These are phyloP conservation scores for Allantophomopsis cytisporea DNA, from an alignment of 2,329 filamentous ascomycete genomes.

Conservation along the genomic window DNA sequence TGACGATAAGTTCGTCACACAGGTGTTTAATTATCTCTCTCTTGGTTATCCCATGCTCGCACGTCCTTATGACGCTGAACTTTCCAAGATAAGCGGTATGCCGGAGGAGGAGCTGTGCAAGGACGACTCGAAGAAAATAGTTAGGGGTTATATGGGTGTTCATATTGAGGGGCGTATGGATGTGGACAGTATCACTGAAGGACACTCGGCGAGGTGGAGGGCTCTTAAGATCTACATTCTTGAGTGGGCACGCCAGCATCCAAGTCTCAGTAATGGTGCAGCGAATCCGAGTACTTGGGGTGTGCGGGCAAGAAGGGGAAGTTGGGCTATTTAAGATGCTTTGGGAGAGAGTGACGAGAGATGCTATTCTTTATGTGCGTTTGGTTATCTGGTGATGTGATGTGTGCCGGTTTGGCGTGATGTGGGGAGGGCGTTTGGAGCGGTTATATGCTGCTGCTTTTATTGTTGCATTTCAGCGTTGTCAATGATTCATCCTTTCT, in stretches of 20 bases:
- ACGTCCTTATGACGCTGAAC: conserved; percentile 69
- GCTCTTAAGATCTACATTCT: conserved; percentile 72
- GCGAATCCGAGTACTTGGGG: conserved; percentile 50
- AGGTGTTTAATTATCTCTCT: conserved; percentile 94
- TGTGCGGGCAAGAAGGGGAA: conserved; percentile 50
- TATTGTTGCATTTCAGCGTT: too few species aligned
- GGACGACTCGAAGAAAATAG: conserved; percentile 52
- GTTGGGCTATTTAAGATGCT: conserved; percentile 49
- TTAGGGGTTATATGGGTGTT: conserved; percentile 61
- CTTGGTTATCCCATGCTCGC: conserved; percentile 84
- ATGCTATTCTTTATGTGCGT: too few species aligned
- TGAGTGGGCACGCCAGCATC: conserved; percentile 85
- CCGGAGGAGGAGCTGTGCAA: conserved; percentile 52
- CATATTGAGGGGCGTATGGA: conserved; percentile 31
- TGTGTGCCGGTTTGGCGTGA: too few species aligned
- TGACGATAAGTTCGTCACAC: conserved; percentile 73
- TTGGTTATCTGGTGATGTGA: too few species aligned
- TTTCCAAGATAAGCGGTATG: conserved; percentile 68
- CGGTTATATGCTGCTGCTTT: too few species aligned
- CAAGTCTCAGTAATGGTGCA: conserved; percentile 47
- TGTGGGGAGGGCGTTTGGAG: too few species aligned
- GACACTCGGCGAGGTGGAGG: conserved; percentile 59
- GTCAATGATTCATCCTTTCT: too few species aligned
- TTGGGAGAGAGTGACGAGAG: too few species aligned
- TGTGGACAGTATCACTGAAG: conserved; percentile 22